Evolutionary conservation across 441 rosid genomes (phyloP), one percentile per base, ranked within the genome.

Genomic region (Euphorbia corollata): DNA sequence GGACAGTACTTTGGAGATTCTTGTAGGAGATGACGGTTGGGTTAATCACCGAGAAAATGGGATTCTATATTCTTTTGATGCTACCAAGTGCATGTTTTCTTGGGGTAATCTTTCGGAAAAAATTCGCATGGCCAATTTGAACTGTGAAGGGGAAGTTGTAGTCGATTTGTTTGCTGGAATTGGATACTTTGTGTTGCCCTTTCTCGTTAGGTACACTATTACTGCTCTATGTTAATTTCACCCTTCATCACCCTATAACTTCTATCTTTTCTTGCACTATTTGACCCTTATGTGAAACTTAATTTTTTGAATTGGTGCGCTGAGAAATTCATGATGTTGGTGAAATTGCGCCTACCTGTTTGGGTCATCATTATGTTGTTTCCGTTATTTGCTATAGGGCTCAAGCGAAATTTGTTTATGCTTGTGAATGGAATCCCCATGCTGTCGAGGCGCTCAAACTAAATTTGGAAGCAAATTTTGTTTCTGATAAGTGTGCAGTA

Each of bases 51-150:
- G 86, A 65, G 98, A 92, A 80, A 90, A 83, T 75, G 98, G 92
- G 50, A 84, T 92, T 63, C 70, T 85, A 58, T 92, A 88, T 80
- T 88, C 97, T 68, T 93, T 93, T 74, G 84, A 93, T 77, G 89
- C 93, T 61, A 85, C 96, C 34, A 91, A 84, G 77, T 93, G 99
- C 83, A 92, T 92, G 94, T 92, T 92, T 75, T 92, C 97, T 23
- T 92, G 96, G 96, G 98, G 98, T 8, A 92, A 92, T 83, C 97
- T 92, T 65, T 90, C 94, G 8, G 98, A 92, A 81, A 93, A 93
- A 86, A 84, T 87, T 74, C 96, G 97, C n/a, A 87, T 92, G 91
- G 96, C 81, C 61, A 61, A 69, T 68, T 74, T 85, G 78, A 80
- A 79, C 48, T 92, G 94, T 61, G 69, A 70, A 81, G 76, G 80